Base-by-base conservation (phyloP, 1,139 yeast species). In the Protomyces macrosporus region DNA sequence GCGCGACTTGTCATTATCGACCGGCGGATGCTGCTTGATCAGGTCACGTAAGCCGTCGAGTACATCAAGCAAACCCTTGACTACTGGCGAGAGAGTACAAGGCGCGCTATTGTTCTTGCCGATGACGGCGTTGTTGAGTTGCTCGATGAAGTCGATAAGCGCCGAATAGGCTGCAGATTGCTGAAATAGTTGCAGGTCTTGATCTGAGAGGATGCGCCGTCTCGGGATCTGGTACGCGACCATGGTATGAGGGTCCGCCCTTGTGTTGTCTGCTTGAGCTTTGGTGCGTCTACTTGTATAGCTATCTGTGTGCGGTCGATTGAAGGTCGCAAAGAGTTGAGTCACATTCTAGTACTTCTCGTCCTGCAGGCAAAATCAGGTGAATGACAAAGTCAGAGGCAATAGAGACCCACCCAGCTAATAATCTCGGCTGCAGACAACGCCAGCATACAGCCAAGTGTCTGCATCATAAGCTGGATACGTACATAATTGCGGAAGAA, bases 121-220 rank as follows among this genome's bases (percentile, higher is more conserved):
- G 53, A 76, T 78, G 0, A 89, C 93, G 58, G 90, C 81, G 0
- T 77, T 75, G 62, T 90, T 93, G 54, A 93, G 77, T 1, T 76
- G 75, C 32, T 75, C 75, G 2, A 90, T 79, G 69, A 88, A 91
- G 0, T 71, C 74, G 1, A 87, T 69, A 0, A 93, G 71, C 3
- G 76, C 77, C 0, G 75, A 69, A 71, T 83, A 83, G 0, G 88
- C 80, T 0, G 74, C 68, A 3, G 91, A 83, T 0, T 69, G 74
- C n/a, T 76, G 73, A 85, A 96, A 93, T 60, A 77, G 73, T 6
- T 78, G 79, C 70, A 93, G 73, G 72, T 93, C 98, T 0, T 79
- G 78, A 0, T 77, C 74, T 0, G 87, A 82, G 10, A 84, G 72
- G 6, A 91, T 79, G 64, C 95, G 76, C 32, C 64, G 45, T 7